A percentile compares a stretch with the other conserved stretches of the same genome.
These are phyloP conservation scores for Lachnum nothofagi DNA, from an alignment of 2,329 filamentous ascomycete genomes.

Conservation along the genomic window DNA sequence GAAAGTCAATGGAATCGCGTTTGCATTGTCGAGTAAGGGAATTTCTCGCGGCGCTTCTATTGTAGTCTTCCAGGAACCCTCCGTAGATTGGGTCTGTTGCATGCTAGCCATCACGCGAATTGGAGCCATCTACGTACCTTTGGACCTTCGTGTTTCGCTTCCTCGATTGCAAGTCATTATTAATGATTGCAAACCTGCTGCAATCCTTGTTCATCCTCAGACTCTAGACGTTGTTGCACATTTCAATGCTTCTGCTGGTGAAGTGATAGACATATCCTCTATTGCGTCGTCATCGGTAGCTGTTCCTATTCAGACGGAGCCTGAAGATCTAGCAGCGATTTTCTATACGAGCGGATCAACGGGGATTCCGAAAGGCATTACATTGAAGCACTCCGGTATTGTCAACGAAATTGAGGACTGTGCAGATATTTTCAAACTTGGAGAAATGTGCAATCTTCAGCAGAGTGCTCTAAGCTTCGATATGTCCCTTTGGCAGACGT, in stretches of 20 bases:
- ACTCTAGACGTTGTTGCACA: neutral
- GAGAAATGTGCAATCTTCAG: neutral
- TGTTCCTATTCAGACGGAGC: neutral
- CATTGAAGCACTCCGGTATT: slow-evolving; percentile 24
- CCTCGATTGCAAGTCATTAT: slow-evolving; percentile 33
- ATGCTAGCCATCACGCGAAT: slow-evolving; percentile 39
- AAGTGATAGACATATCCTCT: neutral
- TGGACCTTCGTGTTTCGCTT: slow-evolving; percentile 36
- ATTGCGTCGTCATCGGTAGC: neutral
- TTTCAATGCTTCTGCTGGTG: neutral
- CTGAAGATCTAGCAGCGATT: slow-evolving; percentile 2
- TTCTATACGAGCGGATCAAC: slow-evolving; percentile 17
- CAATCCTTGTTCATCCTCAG: neutral
- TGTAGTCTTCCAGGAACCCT: slow-evolving; percentile 38
- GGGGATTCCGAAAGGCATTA: slow-evolving; percentile 13
- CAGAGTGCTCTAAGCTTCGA: slow-evolving; percentile 13
- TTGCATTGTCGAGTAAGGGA: slow-evolving; percentile 22
- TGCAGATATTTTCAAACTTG: neutral
- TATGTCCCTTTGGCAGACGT: slow-evolving; percentile 4
- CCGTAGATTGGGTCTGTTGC: slow-evolving; percentile 34
- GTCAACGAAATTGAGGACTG: slow-evolving; percentile 14
- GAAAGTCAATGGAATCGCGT: slow-evolving; percentile 33
- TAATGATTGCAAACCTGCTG: neutral
- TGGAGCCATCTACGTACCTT: slow-evolving; percentile 38
- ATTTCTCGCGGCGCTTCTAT: slow-evolving; percentile 29